phyloP scores from a whole-genome alignment of 495 filamentous ascomycete species.

The Aspergillus sclerotiicarbonarius region DNA sequence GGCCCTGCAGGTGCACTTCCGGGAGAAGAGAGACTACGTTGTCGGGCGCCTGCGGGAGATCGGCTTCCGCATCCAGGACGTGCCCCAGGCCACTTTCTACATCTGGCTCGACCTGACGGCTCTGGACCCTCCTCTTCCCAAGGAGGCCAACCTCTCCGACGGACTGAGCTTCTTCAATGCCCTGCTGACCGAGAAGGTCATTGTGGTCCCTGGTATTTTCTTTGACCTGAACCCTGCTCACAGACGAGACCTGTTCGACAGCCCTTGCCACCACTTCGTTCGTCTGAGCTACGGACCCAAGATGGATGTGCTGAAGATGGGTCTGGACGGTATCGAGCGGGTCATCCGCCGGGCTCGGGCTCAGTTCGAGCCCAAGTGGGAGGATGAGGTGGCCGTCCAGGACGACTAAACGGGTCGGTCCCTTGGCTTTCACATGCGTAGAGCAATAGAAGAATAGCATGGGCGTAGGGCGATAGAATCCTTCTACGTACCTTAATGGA shows the following conservation, averaged over 20 bases:
- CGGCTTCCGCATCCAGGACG: conserved; percentile 75
- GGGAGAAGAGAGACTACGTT: conserved; percentile 86
- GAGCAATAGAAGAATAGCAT: conserved; percentile 6
- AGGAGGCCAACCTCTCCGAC: conserved; percentile 69
- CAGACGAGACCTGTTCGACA: conserved; percentile 87
- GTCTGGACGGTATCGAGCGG: conserved; percentile 85
- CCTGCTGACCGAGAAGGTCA: conserved; percentile 86
- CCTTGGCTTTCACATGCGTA: conserved; percentile 1
- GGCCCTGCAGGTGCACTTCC: conserved; percentile 84
- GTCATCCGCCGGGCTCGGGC: conserved; percentile 52
- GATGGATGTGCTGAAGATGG: conserved; percentile 82
- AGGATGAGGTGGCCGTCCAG: conserved; percentile 42
- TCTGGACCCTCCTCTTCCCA: conserved; percentile 39
- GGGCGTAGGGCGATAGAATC: background rate
- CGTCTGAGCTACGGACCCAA: conserved; percentile 86
- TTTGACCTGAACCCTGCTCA: conserved; percentile 85
- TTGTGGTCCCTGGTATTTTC: conserved; percentile 89
- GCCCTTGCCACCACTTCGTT: conserved; percentile 93
- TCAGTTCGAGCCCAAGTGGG: conserved; percentile 30
- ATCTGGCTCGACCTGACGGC: conserved; percentile 70
- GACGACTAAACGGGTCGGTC: conserved; percentile 30
- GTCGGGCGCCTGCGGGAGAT: conserved; percentile 72
- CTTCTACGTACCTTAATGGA: background rate
- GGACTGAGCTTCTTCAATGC: conserved; percentile 96
- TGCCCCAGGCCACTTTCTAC: conserved; percentile 92